These are phyloP conservation scores for Xerocomellus amylosporus DNA, from an alignment of 768 basidiomycete species.

Conservation along the genomic window DNA sequence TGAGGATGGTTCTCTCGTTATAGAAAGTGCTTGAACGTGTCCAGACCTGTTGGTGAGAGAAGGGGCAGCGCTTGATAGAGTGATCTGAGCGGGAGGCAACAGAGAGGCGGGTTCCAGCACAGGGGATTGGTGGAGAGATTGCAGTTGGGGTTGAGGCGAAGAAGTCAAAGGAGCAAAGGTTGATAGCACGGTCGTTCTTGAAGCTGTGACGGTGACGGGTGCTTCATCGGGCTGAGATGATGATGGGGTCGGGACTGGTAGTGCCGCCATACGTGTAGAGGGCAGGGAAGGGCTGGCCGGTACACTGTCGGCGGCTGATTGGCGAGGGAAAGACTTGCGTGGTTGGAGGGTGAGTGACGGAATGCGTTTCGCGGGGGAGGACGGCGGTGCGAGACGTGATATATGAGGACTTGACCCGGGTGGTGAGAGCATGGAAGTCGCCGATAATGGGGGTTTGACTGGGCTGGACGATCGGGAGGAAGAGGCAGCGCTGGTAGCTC, in stretches of 20 bases:
- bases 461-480: constrained; percentile 71
- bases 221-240: constrained; percentile 25
- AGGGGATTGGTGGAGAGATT: constrained; percentile 21
- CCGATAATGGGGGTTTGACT: constrained; percentile 38
- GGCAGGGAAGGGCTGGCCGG: constrained; percentile 30
- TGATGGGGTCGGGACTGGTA: not conserved
- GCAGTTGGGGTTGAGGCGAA: constrained; percentile 28
- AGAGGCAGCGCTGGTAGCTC: constrained; percentile 30
- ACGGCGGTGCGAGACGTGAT: constrained; percentile 33
- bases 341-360: constrained; percentile 46
- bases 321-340: constrained; percentile 49
- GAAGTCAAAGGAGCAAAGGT: constrained; percentile 34
- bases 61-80: constrained; percentile 6
- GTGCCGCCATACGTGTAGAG: constrained; percentile 27
- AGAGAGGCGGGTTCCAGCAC: constrained; percentile 6
- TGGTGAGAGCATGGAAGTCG: constrained; percentile 29
- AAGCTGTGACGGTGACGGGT: constrained; percentile 12
- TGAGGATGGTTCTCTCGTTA: constrained; percentile 29
- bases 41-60: constrained; percentile 6
- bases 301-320: constrained; percentile 37
- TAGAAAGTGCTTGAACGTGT: constrained; percentile 15
- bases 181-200: constrained; percentile 41
- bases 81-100: constrained; percentile 14
- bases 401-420: constrained; percentile 27
- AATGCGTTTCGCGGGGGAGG: constrained; percentile 60